These are phyloP conservation scores for Colletotrichum spaethianum DNA, from an alignment of 2,329 filamentous ascomycete genomes.

Conservation along the genomic window DNA sequence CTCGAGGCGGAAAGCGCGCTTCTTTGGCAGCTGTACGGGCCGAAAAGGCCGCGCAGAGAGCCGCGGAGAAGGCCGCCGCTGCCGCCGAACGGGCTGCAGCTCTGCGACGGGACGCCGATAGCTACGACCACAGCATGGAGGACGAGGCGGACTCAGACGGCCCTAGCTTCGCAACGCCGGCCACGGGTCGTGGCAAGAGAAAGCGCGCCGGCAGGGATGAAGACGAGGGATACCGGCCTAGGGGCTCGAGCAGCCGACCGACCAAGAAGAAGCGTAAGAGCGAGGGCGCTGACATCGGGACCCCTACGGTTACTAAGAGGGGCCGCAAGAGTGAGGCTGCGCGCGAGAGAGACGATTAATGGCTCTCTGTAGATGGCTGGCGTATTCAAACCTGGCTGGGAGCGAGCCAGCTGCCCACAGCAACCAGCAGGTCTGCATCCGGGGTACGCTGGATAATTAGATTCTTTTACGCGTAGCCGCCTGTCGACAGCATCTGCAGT, in stretches of 20 bases:
- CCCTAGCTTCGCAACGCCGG: constrained; percentile 48
- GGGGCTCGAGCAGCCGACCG: constrained; percentile 64
- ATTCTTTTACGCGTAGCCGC: neutral
- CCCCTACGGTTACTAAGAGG: constrained; percentile 49
- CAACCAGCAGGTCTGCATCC: neutral
- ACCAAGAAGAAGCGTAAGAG: constrained; percentile 73
- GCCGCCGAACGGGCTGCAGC: constrained; percentile 49
- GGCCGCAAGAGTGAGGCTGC: constrained; percentile 51
- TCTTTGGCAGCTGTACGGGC: constrained; percentile 52
- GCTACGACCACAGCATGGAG: constrained; percentile 28
- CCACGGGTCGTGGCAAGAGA: constrained; percentile 56
- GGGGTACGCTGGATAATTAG: neutral
- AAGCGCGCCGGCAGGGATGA: constrained; percentile 62
- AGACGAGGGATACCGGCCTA: constrained; percentile 73
- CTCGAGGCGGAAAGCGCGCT: constrained; percentile 46
- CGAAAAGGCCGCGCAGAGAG: constrained; percentile 51
- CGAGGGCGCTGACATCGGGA: constrained; percentile 54
- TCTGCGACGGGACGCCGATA: constrained; percentile 49
- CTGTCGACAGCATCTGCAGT: neutral
- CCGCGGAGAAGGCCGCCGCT: constrained; percentile 52
- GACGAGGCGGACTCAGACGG: constrained; percentile 35
- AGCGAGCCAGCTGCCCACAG: too few species aligned
- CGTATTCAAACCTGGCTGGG: too few species aligned
- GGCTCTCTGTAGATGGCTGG: neutral
- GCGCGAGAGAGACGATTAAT: constrained; percentile 33